Conservation (phyloP, 2,329 filamentous ascomycete species). For the Elsinoe australis region DNA sequence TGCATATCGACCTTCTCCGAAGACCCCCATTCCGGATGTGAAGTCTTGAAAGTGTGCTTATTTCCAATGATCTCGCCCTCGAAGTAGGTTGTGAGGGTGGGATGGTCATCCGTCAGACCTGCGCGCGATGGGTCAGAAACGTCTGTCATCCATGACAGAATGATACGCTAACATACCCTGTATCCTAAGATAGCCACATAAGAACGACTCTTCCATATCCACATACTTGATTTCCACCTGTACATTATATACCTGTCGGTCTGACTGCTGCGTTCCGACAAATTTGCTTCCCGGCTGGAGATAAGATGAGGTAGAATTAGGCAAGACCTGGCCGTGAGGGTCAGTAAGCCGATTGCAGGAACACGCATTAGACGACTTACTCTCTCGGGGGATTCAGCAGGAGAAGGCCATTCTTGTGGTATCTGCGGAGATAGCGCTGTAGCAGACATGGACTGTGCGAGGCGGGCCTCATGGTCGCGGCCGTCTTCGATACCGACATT, state of each 20-base stretch:
- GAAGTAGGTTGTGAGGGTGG: conserved; percentile 96
- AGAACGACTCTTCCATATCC: conserved; percentile 84
- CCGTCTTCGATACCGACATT: conserved; percentile 25
- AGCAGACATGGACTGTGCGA: conserved; percentile 26
- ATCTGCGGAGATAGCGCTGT: conserved; percentile 23
- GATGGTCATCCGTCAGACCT: conserved; percentile 93
- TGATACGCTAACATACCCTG: conserved; percentile 57
- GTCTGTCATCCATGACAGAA: not conserved
- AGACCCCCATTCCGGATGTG: conserved; percentile 84
- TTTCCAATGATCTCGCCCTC: conserved; percentile 95
- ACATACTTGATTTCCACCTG: conserved; percentile 97
- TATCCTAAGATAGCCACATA: conserved; percentile 92
- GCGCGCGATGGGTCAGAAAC: conserved; percentile 14
- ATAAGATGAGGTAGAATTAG: conserved; percentile 76
- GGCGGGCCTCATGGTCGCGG: conserved; percentile 25
- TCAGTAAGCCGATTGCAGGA: not conserved
- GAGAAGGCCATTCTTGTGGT: conserved; percentile 24
- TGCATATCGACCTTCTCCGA: conserved; percentile 83
- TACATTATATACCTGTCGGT: conserved; percentile 87
- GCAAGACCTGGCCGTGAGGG: conserved; percentile 61
- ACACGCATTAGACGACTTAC: conserved; percentile 18
- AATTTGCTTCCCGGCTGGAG: conserved; percentile 83
- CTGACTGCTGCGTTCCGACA: conserved; percentile 83
- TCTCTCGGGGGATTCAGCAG: conserved; percentile 23
- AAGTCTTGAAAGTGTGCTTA: conserved; percentile 89